Conservation (phyloP, 495 filamentous ascomycete species). For the Staphylotrichum longicolle region DNA sequence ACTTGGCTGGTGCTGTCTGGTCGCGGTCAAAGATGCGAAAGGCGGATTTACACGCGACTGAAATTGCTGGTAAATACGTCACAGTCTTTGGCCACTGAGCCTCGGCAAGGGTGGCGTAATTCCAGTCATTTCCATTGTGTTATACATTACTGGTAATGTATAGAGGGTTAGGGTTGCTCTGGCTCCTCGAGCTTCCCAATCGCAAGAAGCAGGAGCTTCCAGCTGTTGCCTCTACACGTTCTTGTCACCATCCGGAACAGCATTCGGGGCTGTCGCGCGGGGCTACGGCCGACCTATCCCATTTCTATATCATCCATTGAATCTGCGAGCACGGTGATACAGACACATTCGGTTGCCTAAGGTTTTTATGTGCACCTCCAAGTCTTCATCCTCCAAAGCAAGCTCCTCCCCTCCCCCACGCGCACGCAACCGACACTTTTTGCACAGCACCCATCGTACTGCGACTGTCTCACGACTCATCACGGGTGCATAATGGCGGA, state of each 20-base stretch:
- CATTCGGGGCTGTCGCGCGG: background rate
- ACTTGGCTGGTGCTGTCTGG: background rate
- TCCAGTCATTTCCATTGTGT: slow-evolving; percentile 7
- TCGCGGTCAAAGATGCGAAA: background rate
- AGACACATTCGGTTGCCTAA: background rate
- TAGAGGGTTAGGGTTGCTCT: slow-evolving; percentile 11
- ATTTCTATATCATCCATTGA: background rate
- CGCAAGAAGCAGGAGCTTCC: background rate
- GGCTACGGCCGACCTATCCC: background rate
- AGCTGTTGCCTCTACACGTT: too few relatives aligned
- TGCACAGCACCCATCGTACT: background rate
- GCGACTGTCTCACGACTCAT: background rate
- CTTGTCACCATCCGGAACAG: background rate
- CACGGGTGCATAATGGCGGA: slow-evolving; percentile 7
- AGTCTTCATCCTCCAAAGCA: background rate
- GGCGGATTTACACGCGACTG: slow-evolving; percentile 15
- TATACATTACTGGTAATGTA: background rate
- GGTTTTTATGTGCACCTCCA: too few relatives aligned
- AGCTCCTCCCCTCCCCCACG: background rate
- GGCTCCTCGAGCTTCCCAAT: background rate
- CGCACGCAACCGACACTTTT: background rate
- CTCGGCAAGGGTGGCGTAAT: slow-evolving; percentile 8
- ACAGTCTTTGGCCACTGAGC: background rate
- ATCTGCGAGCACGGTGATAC: background rate
- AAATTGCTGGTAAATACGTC: slow-evolving; percentile 18